Percentiles rank a stretch among this genome's conserved stretches.
Conservation (phyloP, 2,329 filamentous ascomycete species). For the Diaporthe capsici region DNA sequence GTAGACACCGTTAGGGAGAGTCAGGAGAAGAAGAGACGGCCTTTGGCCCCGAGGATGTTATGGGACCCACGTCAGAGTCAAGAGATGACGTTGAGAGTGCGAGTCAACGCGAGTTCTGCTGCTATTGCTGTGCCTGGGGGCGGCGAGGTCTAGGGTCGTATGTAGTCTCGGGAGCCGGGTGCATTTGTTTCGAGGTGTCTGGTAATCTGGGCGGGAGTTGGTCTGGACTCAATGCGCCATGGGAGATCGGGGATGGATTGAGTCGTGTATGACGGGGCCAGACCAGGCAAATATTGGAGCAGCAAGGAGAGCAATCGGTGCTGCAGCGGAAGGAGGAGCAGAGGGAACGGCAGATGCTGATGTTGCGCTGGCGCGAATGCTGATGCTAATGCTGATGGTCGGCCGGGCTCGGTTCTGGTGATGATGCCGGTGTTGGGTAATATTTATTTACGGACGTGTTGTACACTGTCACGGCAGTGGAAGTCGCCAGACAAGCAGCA, state of each 20-base stretch:
- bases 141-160: conserved; percentile 2
- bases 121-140: neutral
- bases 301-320: neutral
- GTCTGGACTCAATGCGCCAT: conserved; percentile 31
- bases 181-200: conserved; percentile 22
- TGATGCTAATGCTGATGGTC: neutral
- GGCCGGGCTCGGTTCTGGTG: neutral
- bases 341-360: neutral
- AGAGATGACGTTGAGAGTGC: neutral
- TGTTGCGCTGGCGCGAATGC: conserved; percentile 6
- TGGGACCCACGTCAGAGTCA: conserved; percentile 22
- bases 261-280: conserved; percentile 20
- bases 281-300: neutral
- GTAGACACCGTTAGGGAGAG: neutral
- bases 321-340: neutral
- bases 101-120: conserved; percentile 12
- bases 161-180: neutral
- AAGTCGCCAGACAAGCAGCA: neutral
- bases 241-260: conserved; percentile 9
- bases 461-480: neutral
- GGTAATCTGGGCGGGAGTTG: neutral
- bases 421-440: neutral
- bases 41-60: neutral
- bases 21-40: neutral
- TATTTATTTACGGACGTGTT: conserved; percentile 5